These are phyloP conservation scores for Blastobotrys arbuscula DNA, from an alignment of 1,139 yeast genomes.

Conservation along the genomic window DNA sequence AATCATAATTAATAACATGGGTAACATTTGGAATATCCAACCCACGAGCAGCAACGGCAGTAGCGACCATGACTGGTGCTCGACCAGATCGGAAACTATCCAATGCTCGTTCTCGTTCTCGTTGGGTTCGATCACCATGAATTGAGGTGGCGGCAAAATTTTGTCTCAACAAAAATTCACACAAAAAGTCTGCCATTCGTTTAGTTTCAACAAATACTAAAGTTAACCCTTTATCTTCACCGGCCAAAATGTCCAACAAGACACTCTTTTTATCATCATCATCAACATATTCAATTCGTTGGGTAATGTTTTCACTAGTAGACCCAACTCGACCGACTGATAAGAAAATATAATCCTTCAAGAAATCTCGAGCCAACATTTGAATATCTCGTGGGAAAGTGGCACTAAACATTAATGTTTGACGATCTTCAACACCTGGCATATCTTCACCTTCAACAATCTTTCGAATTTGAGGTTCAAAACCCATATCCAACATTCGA, in stretches of 20 bases:
- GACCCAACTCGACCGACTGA: slow-evolving; percentile 99
- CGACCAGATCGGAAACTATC: slow-evolving; percentile 81
- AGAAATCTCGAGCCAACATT: slow-evolving; percentile 93
- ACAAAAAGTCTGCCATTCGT: slow-evolving; percentile 95
- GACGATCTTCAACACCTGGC: slow-evolving; percentile 89
- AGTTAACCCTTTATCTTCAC: slow-evolving; percentile 75
- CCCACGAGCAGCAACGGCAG: slow-evolving; percentile 99
- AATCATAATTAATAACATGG: slow-evolving; percentile 93
- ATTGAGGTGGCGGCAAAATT: slow-evolving; percentile 96
- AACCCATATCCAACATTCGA: slow-evolving; percentile 99
- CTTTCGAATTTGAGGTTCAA: slow-evolving; percentile 98
- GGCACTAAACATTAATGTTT: slow-evolving; percentile 97
- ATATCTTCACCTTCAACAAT: slow-evolving; percentile 96
- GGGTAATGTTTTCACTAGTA: slow-evolving; percentile 95
- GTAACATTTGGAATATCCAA: slow-evolving; percentile 98
- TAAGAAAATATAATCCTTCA: slow-evolving; percentile 90
- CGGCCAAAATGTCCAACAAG: slow-evolving; percentile 78
- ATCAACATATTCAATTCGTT: slow-evolving; percentile 87
- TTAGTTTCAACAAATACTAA: slow-evolving; percentile 96
- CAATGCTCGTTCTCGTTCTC: slow-evolving; percentile 96
- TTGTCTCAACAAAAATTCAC: slow-evolving; percentile 85
- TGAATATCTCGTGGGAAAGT: slow-evolving; percentile 98
- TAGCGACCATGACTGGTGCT: slow-evolving; percentile 92
- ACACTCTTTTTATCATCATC: slow-evolving; percentile 92
- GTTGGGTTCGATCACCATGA: slow-evolving; percentile 98